Evolutionary conservation across 805 yeast genomes (phyloP).

Genomic region (Hemisphaericaspora nanyangensis): DNA sequence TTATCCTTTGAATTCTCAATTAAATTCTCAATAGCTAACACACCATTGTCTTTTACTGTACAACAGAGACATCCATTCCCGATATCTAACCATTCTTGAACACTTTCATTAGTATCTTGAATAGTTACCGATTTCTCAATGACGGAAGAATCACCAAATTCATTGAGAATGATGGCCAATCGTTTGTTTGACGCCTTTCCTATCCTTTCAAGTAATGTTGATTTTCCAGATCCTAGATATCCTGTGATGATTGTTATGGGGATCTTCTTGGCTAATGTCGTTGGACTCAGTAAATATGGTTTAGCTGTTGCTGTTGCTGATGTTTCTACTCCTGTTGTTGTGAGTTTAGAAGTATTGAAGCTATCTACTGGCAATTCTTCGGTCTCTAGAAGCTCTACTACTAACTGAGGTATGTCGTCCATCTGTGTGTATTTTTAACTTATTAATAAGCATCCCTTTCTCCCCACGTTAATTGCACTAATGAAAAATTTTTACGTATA

Average conservation of each 20-base stretch:
- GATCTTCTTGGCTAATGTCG: slow-evolving; percentile 43
- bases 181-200: slow-evolving; percentile 67
- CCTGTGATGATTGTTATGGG: slow-evolving; percentile 95
- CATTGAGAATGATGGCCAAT: slow-evolving; percentile 88
- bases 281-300: slow-evolving; percentile 11
- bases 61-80: slow-evolving; percentile 98
- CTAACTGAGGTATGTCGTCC: slow-evolving; percentile 35
- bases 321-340: no score
- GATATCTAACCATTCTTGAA: slow-evolving; percentile 92
- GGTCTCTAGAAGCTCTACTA: slow-evolving; percentile 16
- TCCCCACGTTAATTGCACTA: no score
- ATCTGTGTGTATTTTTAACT: no score
- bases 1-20: slow-evolving; percentile 64
- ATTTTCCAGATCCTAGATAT: slow-evolving; percentile 91
- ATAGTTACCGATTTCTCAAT: slow-evolving; percentile 86
- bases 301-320: slow-evolving; percentile 2
- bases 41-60: slow-evolving; percentile 93
- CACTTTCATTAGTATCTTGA: slow-evolving; percentile 44
- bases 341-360: no score
- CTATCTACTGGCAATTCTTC: slow-evolving; percentile 1
- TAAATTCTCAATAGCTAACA: slow-evolving; percentile 85
- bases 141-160: slow-evolving; percentile 85
- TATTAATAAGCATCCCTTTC: no score
- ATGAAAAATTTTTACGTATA: no score
- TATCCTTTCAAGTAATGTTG: slow-evolving; percentile 74